These are phyloP conservation scores for Lachnellula cervina DNA, from an alignment of 2,329 filamentous ascomycete species.

Conservation along the genomic window DNA sequence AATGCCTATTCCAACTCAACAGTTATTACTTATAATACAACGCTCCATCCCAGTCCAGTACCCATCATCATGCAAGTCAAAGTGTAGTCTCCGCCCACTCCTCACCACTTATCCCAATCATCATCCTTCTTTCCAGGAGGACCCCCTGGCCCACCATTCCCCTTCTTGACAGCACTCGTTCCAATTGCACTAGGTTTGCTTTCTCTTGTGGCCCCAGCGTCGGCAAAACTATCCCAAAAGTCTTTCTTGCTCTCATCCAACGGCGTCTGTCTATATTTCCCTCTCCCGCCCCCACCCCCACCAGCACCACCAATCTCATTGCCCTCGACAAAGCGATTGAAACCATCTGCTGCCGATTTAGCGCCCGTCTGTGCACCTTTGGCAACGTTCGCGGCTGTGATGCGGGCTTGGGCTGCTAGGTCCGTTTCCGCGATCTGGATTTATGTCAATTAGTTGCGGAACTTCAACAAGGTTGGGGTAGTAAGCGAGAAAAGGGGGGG, in stretches of 20 bases:
- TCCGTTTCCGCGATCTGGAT: conserved; percentile 72
- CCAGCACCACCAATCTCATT: conserved; percentile 33
- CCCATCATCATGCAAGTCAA: too few species aligned
- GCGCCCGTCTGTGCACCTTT: conserved; percentile 64
- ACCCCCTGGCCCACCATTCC: conserved; percentile 16
- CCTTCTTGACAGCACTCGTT: conserved; percentile 29
- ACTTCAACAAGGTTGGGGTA: neutral
- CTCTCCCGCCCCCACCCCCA: neutral
- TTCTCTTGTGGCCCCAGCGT: conserved; percentile 27
- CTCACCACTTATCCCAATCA: conserved; percentile 52
- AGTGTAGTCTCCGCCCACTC: neutral
- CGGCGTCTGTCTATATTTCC: conserved; percentile 33
- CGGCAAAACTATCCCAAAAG: conserved; percentile 91
- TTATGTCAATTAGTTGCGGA: conserved; percentile 23
- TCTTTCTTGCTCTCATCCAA: conserved; percentile 66
- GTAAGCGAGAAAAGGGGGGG: conserved; percentile 5
- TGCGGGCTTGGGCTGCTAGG: conserved; percentile 62
- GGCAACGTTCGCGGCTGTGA: conserved; percentile 61
- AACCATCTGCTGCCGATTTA: conserved; percentile 69
- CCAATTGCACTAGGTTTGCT: conserved; percentile 22
- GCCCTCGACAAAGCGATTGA: conserved; percentile 86
- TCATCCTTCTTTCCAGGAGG: conserved; percentile 46
- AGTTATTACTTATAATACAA: too few species aligned
- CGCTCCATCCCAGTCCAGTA: too few species aligned
- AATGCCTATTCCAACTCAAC: too few species aligned